Base-by-base conservation (phyloP, 129 eudicot genomes). In the Helianthus tuberosus region DNA sequence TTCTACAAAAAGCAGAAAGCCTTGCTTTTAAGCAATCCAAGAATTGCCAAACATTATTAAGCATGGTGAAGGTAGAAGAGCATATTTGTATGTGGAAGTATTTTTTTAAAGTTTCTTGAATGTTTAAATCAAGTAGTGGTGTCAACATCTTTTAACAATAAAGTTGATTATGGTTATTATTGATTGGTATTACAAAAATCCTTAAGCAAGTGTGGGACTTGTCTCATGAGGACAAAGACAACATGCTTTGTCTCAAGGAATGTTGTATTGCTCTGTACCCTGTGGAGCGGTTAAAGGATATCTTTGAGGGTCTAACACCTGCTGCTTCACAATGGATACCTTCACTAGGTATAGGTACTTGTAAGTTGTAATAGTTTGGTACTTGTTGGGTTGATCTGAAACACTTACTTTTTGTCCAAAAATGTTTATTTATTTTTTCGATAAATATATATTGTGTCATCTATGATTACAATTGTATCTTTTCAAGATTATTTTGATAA, bases 151-250 rank as follows among this genome's bases (percentile, higher is more conserved):
- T 71, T 13, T 71, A 41, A 57, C 6, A 32, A 16, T 44, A 75
- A 52, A 53, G 51, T 66, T 15, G 5, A 43, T 41, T 43, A 29
- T 27, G 20, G 32, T 10, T 69, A 44, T 66, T 51, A 6, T 73
- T 80, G 41, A 6, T 73, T 80, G 41, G 61, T 81, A 52, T 54
- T 77, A 75, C 85, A 92, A 96, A 92, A 88, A 76, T 93, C 78
- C 73, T 93, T 68, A 93, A 76, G 82, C 96, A 88, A 85, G 96
- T 90, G 32, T 93, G 98, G 98, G 96, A 93, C 83, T 79, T 93
- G 68, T 88, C 96, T 72, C 96, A 93, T 81, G 96, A 93, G 82
- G 98, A 93, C 67, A 84, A 84, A 77, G 98, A 93, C 71, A 86
- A 95, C 83, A 93, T 90, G 98, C 96, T 93, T 82, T 87, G 96